These are phyloP conservation scores for Trametes hirsuta DNA, from an alignment of 1,284 basidiomycete genomes.

Conservation along the genomic window DNA sequence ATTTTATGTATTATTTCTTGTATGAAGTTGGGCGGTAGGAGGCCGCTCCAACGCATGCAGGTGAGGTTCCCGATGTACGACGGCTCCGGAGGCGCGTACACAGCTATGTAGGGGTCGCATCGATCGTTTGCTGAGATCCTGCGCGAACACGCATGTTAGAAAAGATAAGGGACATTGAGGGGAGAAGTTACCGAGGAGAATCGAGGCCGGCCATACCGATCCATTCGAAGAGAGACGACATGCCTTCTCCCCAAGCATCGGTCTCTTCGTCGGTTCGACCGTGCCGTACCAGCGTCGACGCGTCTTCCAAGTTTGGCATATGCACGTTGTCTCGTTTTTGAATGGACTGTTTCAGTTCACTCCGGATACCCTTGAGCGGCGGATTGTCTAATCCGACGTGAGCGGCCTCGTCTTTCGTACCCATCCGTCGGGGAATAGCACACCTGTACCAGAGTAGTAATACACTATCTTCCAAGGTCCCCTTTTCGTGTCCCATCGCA, in stretches of 20 bases:
- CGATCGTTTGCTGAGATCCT: slow-evolving; percentile 45
- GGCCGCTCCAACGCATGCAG: slow-evolving; percentile 61
- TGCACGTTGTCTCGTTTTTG: slow-evolving; percentile 24
- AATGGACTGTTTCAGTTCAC: not conserved
- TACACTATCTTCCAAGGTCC: not conserved
- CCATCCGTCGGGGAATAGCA: not conserved
- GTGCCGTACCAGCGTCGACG: slow-evolving; percentile 29
- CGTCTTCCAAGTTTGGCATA: slow-evolving; percentile 37
- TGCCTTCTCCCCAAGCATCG: slow-evolving; percentile 53
- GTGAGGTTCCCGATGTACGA: slow-evolving; percentile 47
- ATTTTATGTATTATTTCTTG: slow-evolving; percentile 49
- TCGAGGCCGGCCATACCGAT: slow-evolving; percentile 60
- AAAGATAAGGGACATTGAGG: not conserved
- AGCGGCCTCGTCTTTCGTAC: not conserved
- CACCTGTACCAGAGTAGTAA: not conserved
- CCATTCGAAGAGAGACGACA: slow-evolving; percentile 65
- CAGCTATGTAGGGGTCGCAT: slow-evolving; percentile 49
- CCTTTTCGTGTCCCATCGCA: not conserved
- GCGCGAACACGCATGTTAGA: not conserved
- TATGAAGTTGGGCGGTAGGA: slow-evolving; percentile 55
- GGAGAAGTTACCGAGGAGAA: slow-evolving; percentile 42
- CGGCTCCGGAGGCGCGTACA: slow-evolving; percentile 49
- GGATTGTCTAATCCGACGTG: not conserved
- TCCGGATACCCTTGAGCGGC: not conserved
- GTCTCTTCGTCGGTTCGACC: slow-evolving; percentile 31